phyloP scores from a whole-genome alignment of 2,329 filamentous ascomycete species.

The Colletotrichum gloeosporioides region DNA sequence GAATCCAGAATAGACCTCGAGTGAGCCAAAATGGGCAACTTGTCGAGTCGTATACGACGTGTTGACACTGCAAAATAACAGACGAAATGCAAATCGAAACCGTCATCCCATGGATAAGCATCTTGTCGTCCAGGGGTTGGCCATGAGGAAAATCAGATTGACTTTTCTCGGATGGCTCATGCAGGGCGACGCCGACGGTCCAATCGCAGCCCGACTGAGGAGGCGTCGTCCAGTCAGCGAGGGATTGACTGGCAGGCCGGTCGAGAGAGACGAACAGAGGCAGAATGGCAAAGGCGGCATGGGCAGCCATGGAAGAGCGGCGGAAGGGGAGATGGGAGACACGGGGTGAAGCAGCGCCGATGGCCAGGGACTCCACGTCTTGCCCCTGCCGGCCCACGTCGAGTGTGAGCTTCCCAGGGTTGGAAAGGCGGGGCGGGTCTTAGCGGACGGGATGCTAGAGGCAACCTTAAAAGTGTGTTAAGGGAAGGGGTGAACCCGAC shows the following conservation, averaged over 20 bases:
- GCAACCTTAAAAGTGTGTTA: conserved; percentile 16
- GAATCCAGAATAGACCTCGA: background rate
- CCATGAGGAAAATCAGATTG: conserved; percentile 16
- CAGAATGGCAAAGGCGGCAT: background rate
- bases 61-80: background rate
- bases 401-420: background rate
- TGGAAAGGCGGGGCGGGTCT: conserved; percentile 2
- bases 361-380: background rate
- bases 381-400: background rate
- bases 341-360: background rate
- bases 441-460: conserved; percentile 12
- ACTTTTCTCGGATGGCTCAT: conserved; percentile 10
- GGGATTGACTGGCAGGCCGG: background rate
- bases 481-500: background rate
- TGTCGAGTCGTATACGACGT: background rate
- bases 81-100: conserved; percentile 6
- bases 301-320: background rate
- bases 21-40: background rate
- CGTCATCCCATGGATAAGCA: conserved; percentile 11
- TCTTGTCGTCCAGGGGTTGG: background rate
- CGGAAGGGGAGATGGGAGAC: background rate
- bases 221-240: background rate
- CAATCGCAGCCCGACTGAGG: background rate
- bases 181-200: background rate
- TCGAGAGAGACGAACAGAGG: background rate